Conservation (phyloP, 1,284 basidiomycete species). For the Vanrija pseudolonga region DNA sequence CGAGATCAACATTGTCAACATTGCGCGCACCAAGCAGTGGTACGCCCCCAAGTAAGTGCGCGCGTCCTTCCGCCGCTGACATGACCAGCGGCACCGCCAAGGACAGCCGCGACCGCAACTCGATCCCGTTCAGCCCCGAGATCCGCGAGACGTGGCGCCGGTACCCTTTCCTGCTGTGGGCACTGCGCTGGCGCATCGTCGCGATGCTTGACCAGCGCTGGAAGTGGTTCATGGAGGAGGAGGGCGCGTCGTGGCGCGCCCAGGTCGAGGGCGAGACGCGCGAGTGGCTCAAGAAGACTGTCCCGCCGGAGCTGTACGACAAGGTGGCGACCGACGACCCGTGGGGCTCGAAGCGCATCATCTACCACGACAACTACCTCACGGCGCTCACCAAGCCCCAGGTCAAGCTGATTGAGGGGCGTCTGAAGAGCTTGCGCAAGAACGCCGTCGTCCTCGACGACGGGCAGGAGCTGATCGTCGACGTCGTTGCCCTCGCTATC, state of each 20-base stretch:
- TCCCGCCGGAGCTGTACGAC: slow-evolving; percentile 1
- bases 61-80: not conserved
- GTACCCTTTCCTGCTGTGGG: not conserved
- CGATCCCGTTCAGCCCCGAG: not conserved
- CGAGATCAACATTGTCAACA: slow-evolving; percentile 20
- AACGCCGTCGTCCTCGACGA: slow-evolving; percentile 15
- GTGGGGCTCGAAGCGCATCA: slow-evolving; percentile 22
- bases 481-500: slow-evolving; percentile 11
- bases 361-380: slow-evolving; percentile 24
- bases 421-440: slow-evolving; percentile 3
- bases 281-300: not conserved
- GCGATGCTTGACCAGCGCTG: not conserved
- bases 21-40: slow-evolving; percentile 25
- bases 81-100: not conserved
- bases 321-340: slow-evolving; percentile 15
- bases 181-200: not conserved
- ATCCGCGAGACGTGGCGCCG: not conserved
- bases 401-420: slow-evolving; percentile 17
- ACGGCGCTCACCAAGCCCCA: slow-evolving; percentile 20
- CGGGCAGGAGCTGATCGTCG: slow-evolving; percentile 11
- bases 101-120: not conserved
- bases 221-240: not conserved
- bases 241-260: too few species aligned
- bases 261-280: not conserved
- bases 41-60: slow-evolving; percentile 5